A percentile compares a stretch with the other conserved stretches of the same genome.
phyloP scores from a whole-genome alignment of 768 basidiomycete species.

The Lactarius vividus region DNA sequence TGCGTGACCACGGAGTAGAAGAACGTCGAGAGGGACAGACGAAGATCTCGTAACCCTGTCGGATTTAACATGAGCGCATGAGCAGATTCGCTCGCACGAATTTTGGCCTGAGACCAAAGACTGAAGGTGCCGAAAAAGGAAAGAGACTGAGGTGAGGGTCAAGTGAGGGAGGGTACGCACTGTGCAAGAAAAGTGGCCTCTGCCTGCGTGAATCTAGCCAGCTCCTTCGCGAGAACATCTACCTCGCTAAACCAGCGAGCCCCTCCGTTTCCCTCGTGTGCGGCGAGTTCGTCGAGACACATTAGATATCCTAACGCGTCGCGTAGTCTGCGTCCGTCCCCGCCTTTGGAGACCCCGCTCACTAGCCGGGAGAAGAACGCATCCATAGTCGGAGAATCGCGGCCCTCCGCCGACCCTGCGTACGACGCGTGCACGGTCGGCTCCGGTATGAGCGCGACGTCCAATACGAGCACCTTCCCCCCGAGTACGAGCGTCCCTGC shows the following conservation, averaged over 20 bases:
- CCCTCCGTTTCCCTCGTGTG: slow-evolving; percentile 57
- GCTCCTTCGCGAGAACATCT: slow-evolving; percentile 49
- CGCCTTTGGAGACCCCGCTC: slow-evolving; percentile 50
- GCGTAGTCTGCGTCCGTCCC: slow-evolving; percentile 46
- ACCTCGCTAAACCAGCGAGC: slow-evolving; percentile 74
- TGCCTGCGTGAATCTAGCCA: slow-evolving; percentile 48
- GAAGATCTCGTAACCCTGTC: slow-evolving; percentile 30
- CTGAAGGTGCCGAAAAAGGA: neutral
- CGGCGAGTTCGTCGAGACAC: slow-evolving; percentile 66
- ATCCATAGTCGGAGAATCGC: slow-evolving; percentile 58
- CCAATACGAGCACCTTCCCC: slow-evolving; percentile 22
- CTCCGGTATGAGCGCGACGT: slow-evolving; percentile 39
- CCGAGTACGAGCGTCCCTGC: slow-evolving; percentile 20
- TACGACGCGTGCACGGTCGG: slow-evolving; percentile 71
- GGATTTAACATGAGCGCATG: slow-evolving; percentile 1
- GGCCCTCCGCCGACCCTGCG: slow-evolving; percentile 43
- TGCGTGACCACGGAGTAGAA: slow-evolving; percentile 60
- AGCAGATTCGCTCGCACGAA: neutral
- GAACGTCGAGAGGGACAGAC: slow-evolving; percentile 64
- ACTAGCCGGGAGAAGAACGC: slow-evolving; percentile 52
- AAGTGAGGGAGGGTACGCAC: slow-evolving; percentile 36
- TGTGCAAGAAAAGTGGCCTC: slow-evolving; percentile 54
- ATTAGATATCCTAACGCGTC: slow-evolving; percentile 67
- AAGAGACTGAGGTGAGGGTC: slow-evolving; percentile 19
- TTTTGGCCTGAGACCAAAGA: slow-evolving; percentile 26